These are phyloP conservation scores for Naegleria fowleri DNA, from an alignment of 208 protist species.

Conservation along the genomic window DNA sequence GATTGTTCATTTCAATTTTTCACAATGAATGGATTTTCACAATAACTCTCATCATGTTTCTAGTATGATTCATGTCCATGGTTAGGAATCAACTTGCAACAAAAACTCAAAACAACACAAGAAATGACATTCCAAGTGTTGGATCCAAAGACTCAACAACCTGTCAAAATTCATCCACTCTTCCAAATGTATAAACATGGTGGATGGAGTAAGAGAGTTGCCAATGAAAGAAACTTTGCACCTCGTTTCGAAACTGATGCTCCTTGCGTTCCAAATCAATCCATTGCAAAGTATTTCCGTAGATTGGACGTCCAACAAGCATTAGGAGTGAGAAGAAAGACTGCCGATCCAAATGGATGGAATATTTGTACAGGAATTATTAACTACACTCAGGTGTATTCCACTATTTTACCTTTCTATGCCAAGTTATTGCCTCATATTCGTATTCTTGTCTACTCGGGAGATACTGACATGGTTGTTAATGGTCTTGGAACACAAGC, in stretches of 20 bases:
- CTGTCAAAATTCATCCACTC: not conserved
- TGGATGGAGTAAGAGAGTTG: not conserved
- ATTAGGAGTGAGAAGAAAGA: not conserved
- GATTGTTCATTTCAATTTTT: too few relatives aligned
- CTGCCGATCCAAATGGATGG: not conserved
- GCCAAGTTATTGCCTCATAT: not conserved
- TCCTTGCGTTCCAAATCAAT: not conserved
- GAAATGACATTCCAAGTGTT: not conserved
- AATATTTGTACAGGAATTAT: not conserved
- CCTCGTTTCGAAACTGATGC: not conserved
- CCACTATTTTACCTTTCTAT: slow-evolving; percentile 12
- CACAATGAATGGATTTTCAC: too few relatives aligned
- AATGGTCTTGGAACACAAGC: not conserved
- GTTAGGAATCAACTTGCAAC: not conserved
- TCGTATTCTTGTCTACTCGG: not conserved
- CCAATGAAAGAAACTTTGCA: not conserved
- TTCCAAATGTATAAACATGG: not conserved
- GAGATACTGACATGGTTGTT: not conserved
- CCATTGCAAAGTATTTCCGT: not conserved
- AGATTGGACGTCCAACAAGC: not conserved
- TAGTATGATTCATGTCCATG: slow-evolving; percentile 1
- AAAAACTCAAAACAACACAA: not conserved
- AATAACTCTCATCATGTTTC: too few relatives aligned
- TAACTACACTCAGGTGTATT: not conserved
- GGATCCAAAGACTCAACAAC: not conserved